Evolutionary conservation across 805 yeast species (phyloP), one percentile per base, ranked within the genome.

Genomic region (Saccharomyces eubayanus): DNA sequence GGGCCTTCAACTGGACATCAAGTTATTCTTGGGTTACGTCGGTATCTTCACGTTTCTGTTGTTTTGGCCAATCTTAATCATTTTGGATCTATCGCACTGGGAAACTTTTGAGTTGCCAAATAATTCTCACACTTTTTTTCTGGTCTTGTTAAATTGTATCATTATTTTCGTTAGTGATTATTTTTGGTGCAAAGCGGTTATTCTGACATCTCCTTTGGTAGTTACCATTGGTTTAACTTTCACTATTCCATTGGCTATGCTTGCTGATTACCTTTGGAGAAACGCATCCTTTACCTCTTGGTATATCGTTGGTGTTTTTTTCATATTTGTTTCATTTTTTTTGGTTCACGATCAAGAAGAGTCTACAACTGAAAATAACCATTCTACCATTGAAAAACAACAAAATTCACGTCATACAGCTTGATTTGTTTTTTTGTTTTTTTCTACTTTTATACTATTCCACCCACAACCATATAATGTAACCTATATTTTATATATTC

Each of bases 201-300:
- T 91, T 16, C 72, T 90, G 64, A 91, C 97, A 1, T 83, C 91
- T 46, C 98, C 98, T 2, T 74, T 91, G 58, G 89, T 95, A 0
- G 97, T 90, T 3, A 92, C 97, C 0, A 91, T 91, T 14, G 98
- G 97, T 0, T 75, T 91, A 27, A 84, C 95, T n/a, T 80, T 90
- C 56, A 90, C 97, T 0, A 92, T 91, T 28, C 98, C 98, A 2
- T 76, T 91, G 51, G 94, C 97, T 0, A 87, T 92, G 86, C 65
- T 87, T n/a, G 96, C 96, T 30, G 97, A 91, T 65, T 77, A 88
- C 68, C 49, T 88, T 3, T 71, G 62, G 79, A 77, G 21, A 80
- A 83, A 57, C 65, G n/a, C 24, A 11, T 16, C 70, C 30, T 75
- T 87, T 55, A 76, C 87, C 14, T 61, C 75, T 47, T 66, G 80